Percentiles rank a stretch among this genome's conserved stretches.
Conservation (phyloP, 129 eudicot genomes). For the Pseudognaphalium luteoalbum region DNA sequence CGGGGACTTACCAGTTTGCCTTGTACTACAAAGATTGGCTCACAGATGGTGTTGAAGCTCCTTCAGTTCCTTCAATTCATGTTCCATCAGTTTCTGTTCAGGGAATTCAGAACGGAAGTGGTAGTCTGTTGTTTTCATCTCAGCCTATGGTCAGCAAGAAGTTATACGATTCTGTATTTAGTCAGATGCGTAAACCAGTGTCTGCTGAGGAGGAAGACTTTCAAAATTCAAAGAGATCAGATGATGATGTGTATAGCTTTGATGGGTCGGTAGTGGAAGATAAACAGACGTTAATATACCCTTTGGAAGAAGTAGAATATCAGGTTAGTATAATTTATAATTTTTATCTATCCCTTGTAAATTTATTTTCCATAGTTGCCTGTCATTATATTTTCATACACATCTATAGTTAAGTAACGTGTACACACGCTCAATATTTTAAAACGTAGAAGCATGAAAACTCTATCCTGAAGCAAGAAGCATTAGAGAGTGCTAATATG, state of each 20-base stretch:
- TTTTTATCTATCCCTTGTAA: neutral
- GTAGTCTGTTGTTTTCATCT: conserved; percentile 45
- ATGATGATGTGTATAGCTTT: conserved; percentile 42
- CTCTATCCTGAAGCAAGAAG: conserved; percentile 29
- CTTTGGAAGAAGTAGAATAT: conserved; percentile 34
- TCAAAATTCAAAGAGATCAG: conserved; percentile 42
- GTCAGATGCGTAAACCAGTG: conserved; percentile 37
- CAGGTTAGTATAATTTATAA: conserved; percentile 38
- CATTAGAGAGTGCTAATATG: conserved; percentile 14
- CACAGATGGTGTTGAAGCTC: conserved; percentile 70
- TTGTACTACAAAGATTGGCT: conserved; percentile 84
- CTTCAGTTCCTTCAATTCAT: conserved; percentile 57
- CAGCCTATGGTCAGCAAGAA: conserved; percentile 62
- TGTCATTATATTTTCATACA: neutral
- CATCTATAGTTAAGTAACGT: neutral
- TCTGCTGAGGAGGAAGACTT: conserved; percentile 40
- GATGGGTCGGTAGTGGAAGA: conserved; percentile 54
- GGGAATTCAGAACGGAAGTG: conserved; percentile 29
- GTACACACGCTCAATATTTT: conserved; percentile 9
- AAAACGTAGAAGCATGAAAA: conserved; percentile 35
- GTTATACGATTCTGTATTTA: conserved; percentile 58
- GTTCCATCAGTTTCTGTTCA: conserved; percentile 54
- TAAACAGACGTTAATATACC: conserved; percentile 39
- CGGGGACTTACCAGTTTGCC: conserved; percentile 72
- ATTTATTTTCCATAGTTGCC: neutral